phyloP scores from a whole-genome alignment of 768 basidiomycete genomes.

The Pleurotus pulmonarius region DNA sequence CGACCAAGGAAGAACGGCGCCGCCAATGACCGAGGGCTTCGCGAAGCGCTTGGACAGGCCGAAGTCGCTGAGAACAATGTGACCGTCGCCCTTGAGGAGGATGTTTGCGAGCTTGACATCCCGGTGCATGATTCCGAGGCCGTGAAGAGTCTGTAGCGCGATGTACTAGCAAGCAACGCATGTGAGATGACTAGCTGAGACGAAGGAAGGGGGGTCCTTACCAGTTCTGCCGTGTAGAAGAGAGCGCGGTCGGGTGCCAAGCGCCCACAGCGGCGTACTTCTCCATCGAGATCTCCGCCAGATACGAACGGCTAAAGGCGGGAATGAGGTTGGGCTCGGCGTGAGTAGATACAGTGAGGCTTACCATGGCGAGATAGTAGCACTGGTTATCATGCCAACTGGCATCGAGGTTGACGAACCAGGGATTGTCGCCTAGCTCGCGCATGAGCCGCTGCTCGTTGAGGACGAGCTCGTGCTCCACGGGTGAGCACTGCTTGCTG shows the following conservation, averaged over 20 bases:
- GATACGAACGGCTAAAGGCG: not conserved
- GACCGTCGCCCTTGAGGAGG: not conserved
- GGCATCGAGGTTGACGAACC: conserved; percentile 5
- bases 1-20: not conserved
- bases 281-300: conserved; percentile 8
- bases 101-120: conserved; percentile 10
- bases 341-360: not conserved
- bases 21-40: not conserved
- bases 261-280: not conserved
- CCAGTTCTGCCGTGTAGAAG: conserved; percentile 3
- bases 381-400: conserved; percentile 7
- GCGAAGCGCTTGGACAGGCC: conserved; percentile 4
- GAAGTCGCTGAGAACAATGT: conserved; percentile 8
- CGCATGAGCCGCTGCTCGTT: conserved; percentile 4
- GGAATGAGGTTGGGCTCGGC: not conserved
- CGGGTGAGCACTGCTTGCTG: conserved; percentile 5
- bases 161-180: not conserved
- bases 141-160: conserved; percentile 4
- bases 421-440: not conserved
- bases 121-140: conserved; percentile 6
- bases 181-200: not conserved
- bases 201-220: not conserved
- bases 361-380: conserved; percentile 10
- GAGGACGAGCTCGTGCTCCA: not conserved
- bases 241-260: not conserved